These are phyloP conservation scores for Tagetes patula DNA, from an alignment of 129 eudicot species.

Conservation along the genomic window DNA sequence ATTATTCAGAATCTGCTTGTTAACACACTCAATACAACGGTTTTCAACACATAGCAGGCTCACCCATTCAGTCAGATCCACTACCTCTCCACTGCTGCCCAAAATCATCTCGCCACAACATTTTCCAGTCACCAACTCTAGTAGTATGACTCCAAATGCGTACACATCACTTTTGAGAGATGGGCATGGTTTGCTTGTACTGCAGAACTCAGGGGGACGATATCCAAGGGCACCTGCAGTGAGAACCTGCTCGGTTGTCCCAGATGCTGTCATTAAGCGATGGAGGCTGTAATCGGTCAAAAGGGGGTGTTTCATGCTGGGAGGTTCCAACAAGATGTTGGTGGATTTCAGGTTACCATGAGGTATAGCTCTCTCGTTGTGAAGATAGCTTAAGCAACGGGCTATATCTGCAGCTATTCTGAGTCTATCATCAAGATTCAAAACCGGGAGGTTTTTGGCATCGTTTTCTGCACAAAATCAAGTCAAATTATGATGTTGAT, in stretches of 20 bases:
- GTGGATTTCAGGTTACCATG: constrained; percentile 91
- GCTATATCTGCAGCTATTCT: constrained; percentile 60
- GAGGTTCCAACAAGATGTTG: constrained; percentile 63
- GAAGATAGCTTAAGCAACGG: constrained; percentile 68
- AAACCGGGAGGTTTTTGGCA: constrained; percentile 38
- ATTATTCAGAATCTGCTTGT: constrained; percentile 26
- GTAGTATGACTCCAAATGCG: constrained; percentile 77
- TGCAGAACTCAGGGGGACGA: constrained; percentile 82
- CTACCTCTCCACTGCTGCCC: constrained; percentile 49
- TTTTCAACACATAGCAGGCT: constrained; percentile 50
- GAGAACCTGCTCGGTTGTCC: constrained; percentile 80
- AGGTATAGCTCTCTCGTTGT: constrained; percentile 73
- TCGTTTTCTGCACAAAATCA: constrained; percentile 50
- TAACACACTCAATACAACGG: constrained; percentile 54
- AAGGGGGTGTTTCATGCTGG: constrained; percentile 43
- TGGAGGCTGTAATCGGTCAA: constrained; percentile 84
- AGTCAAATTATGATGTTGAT: constrained; percentile 10
- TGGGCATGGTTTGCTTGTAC: constrained; percentile 82
- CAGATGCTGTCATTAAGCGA: constrained; percentile 73
- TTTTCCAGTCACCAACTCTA: constrained; percentile 76
- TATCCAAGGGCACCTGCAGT: constrained; percentile 81
- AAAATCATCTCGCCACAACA: constrained; percentile 56
- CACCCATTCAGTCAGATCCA: constrained; percentile 83
- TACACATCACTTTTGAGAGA: constrained; percentile 81
- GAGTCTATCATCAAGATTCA: constrained; percentile 53